Evolutionary conservation across 768 basidiomycete genomes (phyloP).

Genomic region (Hydnomerulius pinastri): DNA sequence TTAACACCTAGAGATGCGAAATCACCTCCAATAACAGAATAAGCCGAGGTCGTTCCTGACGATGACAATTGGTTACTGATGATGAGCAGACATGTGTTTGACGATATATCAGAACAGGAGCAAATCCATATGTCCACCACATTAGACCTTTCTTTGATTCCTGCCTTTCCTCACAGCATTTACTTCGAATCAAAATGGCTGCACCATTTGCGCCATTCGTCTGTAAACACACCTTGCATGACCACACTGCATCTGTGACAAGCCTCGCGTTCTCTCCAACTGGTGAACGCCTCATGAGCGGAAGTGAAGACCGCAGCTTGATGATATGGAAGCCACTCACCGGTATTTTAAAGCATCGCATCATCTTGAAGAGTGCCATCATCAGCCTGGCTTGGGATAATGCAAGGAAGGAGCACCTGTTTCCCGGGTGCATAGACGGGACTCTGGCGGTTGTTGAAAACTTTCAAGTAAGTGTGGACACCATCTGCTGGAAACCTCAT

Average conservation of each 20-base stretch:
- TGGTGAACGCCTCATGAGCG: background rate
- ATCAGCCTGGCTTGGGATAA: conserved; percentile 5
- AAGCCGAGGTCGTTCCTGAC: too few relatives aligned
- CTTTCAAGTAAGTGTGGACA: conserved; percentile 1
- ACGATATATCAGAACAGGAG: too few relatives aligned
- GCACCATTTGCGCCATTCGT: too few relatives aligned
- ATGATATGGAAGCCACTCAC: conserved; percentile 3
- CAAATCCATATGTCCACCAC: too few relatives aligned
- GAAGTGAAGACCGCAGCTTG: conserved; percentile 1
- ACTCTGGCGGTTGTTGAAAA: background rate
- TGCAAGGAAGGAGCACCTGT: background rate
- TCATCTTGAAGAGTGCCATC: background rate
- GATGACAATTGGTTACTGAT: too few relatives aligned
- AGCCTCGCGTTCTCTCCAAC: conserved; percentile 2
- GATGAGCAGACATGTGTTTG: too few relatives aligned
- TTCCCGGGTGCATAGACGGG: conserved; percentile 5
- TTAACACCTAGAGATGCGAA: too few relatives aligned
- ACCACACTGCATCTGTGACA: background rate
- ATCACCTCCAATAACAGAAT: too few relatives aligned
- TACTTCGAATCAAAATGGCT: too few relatives aligned
- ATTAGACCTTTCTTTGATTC: too few relatives aligned
- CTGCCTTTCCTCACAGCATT: too few relatives aligned
- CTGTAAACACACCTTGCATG: background rate
- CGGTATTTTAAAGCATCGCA: background rate
- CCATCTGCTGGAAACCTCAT: background rate